Evolutionary conservation across 306 rosid species (phyloP).

Genomic region (Malus orientalis): DNA sequence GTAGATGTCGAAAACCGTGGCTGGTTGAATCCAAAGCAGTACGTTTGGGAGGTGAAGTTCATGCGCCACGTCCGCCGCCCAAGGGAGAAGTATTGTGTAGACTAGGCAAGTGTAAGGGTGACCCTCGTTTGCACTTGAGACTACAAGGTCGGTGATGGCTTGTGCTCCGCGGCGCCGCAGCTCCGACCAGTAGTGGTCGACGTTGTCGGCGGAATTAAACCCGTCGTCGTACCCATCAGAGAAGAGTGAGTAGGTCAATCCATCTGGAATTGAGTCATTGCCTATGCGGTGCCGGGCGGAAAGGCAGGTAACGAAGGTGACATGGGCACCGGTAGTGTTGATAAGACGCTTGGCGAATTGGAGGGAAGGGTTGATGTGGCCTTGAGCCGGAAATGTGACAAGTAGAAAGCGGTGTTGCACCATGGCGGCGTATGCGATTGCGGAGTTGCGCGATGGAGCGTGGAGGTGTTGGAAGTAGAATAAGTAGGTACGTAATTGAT

Average conservation of each 20-base stretch:
- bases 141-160: conserved; percentile 10
- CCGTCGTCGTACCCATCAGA: conserved; percentile 35
- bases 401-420: conserved; percentile 12
- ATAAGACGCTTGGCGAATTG: conserved; percentile 30
- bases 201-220: neutral
- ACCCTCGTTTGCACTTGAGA: neutral
- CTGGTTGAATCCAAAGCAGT: conserved; percentile 35
- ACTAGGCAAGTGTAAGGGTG: conserved; percentile 18
- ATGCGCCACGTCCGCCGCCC: conserved; percentile 22
- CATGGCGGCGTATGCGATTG: conserved; percentile 1
- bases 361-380: conserved; percentile 35
- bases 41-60: conserved; percentile 12
- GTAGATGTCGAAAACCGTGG: conserved; percentile 25
- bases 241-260: conserved; percentile 14
- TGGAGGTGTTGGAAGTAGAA: neutral
- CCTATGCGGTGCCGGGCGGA: conserved; percentile 9
- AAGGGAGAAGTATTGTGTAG: conserved; percentile 20
- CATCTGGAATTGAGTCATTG: neutral
- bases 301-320: conserved; percentile 21
- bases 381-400: conserved; percentile 16
- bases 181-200: neutral
- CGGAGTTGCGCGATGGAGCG: neutral
- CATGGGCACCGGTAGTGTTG: conserved; percentile 4
- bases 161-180: conserved; percentile 12
- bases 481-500: neutral